Evolutionary conservation across 2,329 filamentous ascomycete species (phyloP).

Genomic region (Scedosporium aurantiacum): DNA sequence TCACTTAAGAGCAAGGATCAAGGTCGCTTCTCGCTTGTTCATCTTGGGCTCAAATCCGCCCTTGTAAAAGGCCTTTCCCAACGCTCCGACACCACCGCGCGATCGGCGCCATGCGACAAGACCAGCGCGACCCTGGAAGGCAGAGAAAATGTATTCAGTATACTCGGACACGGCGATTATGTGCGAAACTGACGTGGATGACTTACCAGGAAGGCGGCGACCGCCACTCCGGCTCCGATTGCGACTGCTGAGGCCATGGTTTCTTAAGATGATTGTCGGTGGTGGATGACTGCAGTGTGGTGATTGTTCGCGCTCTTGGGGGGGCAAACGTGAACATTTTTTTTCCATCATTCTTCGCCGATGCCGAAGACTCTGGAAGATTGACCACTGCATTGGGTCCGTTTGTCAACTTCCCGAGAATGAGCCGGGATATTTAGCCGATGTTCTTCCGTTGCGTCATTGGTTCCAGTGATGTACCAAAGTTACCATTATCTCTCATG

Average conservation of each 20-base stretch:
- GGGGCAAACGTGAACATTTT: slow-evolving; percentile 2
- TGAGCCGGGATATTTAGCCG: slow-evolving; percentile 2
- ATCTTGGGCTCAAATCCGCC: slow-evolving; percentile 96
- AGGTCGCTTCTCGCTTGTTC: slow-evolving; percentile 79
- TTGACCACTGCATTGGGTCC: not conserved
- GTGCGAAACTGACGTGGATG: not conserved
- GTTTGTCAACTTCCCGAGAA: not conserved
- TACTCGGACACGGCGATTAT: not conserved
- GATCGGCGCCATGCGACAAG: slow-evolving; percentile 80
- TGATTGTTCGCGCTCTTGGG: not conserved
- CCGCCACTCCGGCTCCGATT: slow-evolving; percentile 35
- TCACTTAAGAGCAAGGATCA: slow-evolving; percentile 87
- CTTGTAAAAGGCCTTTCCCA: slow-evolving; percentile 94
- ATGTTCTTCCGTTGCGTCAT: not conserved
- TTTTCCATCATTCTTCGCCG: slow-evolving; percentile 5
- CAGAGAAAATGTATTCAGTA: slow-evolving; percentile 8
- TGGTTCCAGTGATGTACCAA: not conserved
- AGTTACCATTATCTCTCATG: not conserved
- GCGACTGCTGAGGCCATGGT: slow-evolving; percentile 33
- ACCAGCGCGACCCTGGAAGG: slow-evolving; percentile 71
- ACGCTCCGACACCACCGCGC: slow-evolving; percentile 61
- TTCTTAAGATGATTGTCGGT: not conserved
- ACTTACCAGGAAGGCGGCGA: slow-evolving; percentile 40
- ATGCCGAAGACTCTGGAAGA: not conserved
- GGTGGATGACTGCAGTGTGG: not conserved